Evolutionary conservation across 257 asterid species (phyloP).

Genomic region (Solanum pimpinellifolium): DNA sequence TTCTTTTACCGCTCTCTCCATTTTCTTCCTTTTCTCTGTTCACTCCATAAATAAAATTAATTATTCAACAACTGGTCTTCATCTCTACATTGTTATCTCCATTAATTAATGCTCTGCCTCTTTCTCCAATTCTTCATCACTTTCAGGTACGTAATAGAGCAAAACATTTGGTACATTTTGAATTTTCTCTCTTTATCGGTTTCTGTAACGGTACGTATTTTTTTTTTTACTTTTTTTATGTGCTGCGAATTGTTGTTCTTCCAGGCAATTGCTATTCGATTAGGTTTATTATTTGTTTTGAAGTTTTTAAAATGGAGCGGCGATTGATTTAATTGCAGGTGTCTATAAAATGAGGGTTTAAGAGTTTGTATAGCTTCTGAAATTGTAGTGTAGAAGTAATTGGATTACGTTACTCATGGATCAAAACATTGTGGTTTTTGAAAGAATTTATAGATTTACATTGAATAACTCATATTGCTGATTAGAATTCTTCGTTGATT

Average conservation of each 20-base stretch:
- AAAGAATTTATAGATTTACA: background rate
- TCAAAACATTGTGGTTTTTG: background rate
- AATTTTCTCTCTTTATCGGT: background rate
- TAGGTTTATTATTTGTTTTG: background rate
- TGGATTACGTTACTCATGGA: background rate
- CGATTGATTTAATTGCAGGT: background rate
- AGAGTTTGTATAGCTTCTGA: background rate
- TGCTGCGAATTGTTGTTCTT: background rate
- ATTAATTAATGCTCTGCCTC: background rate
- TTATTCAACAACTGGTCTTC: background rate
- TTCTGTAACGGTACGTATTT: background rate
- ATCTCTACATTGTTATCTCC: background rate
- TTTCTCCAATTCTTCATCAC: background rate
- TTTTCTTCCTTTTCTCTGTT: background rate
- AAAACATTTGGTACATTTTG: background rate
- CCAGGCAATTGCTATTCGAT: background rate
- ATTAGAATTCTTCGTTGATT: background rate
- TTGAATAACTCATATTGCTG: background rate
- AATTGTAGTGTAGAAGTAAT: background rate
- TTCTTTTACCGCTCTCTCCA: slow-evolving; percentile 1
- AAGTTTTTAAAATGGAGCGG: background rate
- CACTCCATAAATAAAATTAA: background rate
- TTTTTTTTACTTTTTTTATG: background rate
- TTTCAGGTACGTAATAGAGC: background rate
- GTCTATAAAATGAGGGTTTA: background rate